These are phyloP conservation scores for Aphanomyces astaci DNA, from an alignment of 352 stramenopile species.

Conservation along the genomic window DNA sequence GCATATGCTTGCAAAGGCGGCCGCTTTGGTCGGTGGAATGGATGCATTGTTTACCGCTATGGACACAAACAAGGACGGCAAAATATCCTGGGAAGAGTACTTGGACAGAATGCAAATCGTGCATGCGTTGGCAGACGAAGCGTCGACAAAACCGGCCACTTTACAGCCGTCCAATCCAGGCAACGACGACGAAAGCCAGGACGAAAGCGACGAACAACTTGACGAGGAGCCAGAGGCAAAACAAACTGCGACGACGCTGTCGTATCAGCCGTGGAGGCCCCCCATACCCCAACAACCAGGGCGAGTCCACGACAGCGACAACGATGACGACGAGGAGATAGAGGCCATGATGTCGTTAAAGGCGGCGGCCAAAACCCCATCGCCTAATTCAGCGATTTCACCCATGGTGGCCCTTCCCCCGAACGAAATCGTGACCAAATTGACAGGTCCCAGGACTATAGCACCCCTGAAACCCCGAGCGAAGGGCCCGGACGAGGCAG, in stretches of 20 bases:
- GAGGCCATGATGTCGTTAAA: background rate
- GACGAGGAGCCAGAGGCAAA: background rate
- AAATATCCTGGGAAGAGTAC: constrained; percentile 52
- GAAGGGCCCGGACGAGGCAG: background rate
- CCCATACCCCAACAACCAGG: background rate
- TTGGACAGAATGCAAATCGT: constrained; percentile 42
- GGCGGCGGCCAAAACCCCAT: background rate
- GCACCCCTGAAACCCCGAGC: background rate
- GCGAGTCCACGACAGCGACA: background rate
- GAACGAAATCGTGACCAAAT: background rate
- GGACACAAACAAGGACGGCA: constrained; percentile 42
- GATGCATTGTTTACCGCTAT: constrained; percentile 39
- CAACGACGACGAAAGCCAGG: constrained; percentile 3
- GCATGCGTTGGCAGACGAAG: constrained; percentile 34
- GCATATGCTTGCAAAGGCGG: constrained; percentile 34
- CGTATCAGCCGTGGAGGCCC: background rate
- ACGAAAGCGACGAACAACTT: constrained; percentile 2
- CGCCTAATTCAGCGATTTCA: background rate
- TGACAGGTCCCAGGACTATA: background rate
- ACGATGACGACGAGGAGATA: background rate
- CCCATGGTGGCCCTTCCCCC: background rate
- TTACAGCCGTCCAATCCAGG: background rate
- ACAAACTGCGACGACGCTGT: background rate
- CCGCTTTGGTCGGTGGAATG: constrained; percentile 35
- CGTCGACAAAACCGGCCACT: constrained; percentile 1